A percentile compares a stretch with the other conserved stretches of the same genome.
phyloP scores from a whole-genome alignment of 2,329 filamentous ascomycete species.

The Neonectria faginata region DNA sequence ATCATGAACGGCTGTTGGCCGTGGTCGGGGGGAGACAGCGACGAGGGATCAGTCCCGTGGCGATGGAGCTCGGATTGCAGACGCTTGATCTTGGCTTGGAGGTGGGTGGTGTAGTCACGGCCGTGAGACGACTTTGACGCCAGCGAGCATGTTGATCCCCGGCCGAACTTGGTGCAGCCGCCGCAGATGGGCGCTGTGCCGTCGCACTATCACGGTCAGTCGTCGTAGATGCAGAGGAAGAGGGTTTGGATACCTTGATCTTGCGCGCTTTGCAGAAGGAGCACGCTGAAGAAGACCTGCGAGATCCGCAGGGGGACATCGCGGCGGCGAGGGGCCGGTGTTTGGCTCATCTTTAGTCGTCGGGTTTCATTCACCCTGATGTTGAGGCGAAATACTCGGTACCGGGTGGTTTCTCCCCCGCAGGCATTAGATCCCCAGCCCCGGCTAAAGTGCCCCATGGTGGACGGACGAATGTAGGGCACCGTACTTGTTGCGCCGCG shows the following conservation, averaged over 20 bases:
- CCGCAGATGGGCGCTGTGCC: constrained; percentile 36
- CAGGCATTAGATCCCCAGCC: not conserved
- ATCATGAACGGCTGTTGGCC: constrained; percentile 26
- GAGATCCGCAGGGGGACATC: constrained; percentile 28
- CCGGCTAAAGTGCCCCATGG: no score
- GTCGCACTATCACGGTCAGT: constrained; percentile 31
- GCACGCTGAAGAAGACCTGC: constrained; percentile 42
- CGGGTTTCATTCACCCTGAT: not conserved
- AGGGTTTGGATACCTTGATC: constrained; percentile 30
- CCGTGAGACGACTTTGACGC: constrained; percentile 22
- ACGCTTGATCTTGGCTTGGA: constrained; percentile 33
- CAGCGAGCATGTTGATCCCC: constrained; percentile 38
- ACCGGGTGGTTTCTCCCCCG: not conserved
- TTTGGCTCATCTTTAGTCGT: constrained; percentile 14
- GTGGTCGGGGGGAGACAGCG: not conserved
- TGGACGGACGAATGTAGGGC: no score
- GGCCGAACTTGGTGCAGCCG: constrained; percentile 41
- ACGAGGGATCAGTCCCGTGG: constrained; percentile 2
- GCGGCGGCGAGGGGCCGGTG: constrained; percentile 2
- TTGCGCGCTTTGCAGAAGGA: constrained; percentile 42
- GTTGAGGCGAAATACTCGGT: not conserved
- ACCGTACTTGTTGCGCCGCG: no score
- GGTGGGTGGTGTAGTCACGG: constrained; percentile 39
- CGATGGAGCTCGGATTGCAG: constrained; percentile 26
- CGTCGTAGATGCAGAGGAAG: not conserved